phyloP scores from a whole-genome alignment of 2,329 filamentous ascomycete genomes.

The Fusarium newnesense region DNA sequence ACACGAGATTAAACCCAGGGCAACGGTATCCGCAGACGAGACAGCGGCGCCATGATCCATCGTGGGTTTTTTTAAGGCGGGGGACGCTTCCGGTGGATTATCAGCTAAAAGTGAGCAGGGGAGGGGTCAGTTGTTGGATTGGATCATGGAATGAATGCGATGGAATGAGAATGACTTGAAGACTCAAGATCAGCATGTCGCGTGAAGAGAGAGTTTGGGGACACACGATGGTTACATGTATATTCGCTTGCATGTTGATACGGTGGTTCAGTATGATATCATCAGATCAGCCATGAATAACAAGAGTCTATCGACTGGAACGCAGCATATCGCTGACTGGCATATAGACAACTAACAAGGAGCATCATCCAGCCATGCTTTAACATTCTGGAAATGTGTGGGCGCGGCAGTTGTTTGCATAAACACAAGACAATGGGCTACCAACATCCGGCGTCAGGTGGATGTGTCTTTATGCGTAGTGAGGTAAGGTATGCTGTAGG shows the following conservation, averaged over 20 bases:
- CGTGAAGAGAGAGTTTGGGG: not conserved
- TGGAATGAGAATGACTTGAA: conserved; percentile 7
- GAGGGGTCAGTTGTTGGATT: conserved; percentile 6
- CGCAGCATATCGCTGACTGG: not conserved
- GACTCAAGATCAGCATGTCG: not conserved
- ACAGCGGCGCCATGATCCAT: conserved; percentile 13
- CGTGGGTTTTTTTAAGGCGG: conserved; percentile 24
- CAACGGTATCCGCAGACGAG: conserved; percentile 26
- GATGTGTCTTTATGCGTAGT: conserved; percentile 28
- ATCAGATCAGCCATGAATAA: not conserved
- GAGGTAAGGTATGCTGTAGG: conserved; percentile 11
- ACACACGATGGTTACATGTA: not conserved
- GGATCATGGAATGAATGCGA: not conserved
- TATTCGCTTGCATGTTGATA: not conserved
- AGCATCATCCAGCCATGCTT: not conserved
- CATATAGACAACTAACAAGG: not conserved
- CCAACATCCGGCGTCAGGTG: conserved; percentile 29
- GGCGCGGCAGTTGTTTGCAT: conserved; percentile 17
- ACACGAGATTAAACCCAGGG: conserved; percentile 19
- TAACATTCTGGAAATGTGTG: conserved; percentile 1
- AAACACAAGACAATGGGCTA: conserved; percentile 11
- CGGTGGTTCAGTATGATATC: not conserved
- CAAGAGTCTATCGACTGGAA: not conserved
- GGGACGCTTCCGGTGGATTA: conserved; percentile 34
- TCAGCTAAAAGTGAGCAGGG: conserved; percentile 13